Evolutionary conservation across 805 yeast species (phyloP).

Genomic region (Sugiyamaella valdiviana): DNA sequence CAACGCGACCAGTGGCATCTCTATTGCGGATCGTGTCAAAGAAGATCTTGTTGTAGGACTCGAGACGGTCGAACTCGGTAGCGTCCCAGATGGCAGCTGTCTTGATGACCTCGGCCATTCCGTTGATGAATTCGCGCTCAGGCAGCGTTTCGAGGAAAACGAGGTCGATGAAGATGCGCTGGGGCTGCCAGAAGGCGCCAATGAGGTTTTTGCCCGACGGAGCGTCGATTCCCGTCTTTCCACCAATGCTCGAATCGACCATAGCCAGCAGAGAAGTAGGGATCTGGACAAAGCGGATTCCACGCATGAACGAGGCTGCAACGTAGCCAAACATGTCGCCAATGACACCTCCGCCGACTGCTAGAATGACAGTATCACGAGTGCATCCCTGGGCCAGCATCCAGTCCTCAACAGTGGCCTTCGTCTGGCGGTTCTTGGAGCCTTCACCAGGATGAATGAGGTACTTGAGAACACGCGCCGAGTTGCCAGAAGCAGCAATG

Average conservation of each 20-base stretch:
- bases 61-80: conserved; percentile 77
- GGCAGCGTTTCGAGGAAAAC: conserved; percentile 84
- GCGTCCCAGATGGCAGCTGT: conserved; percentile 99
- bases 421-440: conserved; percentile 79
- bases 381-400: conserved; percentile 81
- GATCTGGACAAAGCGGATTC: conserved; percentile 86
- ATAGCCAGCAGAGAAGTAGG: conserved; percentile 92
- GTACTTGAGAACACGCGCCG: conserved; percentile 59
- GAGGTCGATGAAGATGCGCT: conserved; percentile 79
- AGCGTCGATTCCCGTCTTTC: conserved; percentile 96
- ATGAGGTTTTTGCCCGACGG: conserved; percentile 92
- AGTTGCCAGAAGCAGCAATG: conserved; percentile 4
- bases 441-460: conserved; percentile 89
- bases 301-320: conserved; percentile 99
- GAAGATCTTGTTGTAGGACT: conserved; percentile 63
- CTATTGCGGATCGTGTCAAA: conserved; percentile 56
- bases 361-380: conserved; percentile 88
- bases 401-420: conserved; percentile 89
- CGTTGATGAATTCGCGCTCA: conserved; percentile 89
- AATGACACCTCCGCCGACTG: conserved; percentile 97
- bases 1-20: conserved; percentile 43
- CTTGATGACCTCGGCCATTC: conserved; percentile 96
- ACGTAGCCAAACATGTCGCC: conserved; percentile 99
- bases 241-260: conserved; percentile 98
- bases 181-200: conserved; percentile 98